Percentiles rank a stretch among this genome's conserved stretches.
Conservation (phyloP, 108 stramenopile species). For the Pseudonitzschia pungens region DNA sequence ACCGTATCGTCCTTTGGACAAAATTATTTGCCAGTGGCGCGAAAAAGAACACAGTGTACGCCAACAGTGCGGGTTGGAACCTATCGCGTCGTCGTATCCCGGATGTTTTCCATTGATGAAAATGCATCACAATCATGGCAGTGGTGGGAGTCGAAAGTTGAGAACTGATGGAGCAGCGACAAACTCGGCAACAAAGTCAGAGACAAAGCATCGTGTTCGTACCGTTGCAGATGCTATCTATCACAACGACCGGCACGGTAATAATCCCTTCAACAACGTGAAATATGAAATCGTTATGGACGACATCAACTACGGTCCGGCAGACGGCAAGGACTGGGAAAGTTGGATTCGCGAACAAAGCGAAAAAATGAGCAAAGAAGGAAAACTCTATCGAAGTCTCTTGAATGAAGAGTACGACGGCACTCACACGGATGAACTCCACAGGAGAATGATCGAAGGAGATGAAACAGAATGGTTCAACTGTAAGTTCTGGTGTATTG, state of each 20-base stretch:
- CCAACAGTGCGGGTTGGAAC: constrained; percentile 31
- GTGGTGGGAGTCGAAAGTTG: background rate
- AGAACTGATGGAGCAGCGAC: background rate
- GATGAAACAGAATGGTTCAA: constrained; percentile 22
- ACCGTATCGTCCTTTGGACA: constrained; percentile 38
- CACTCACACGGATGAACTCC: background rate
- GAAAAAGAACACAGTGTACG: constrained; percentile 37
- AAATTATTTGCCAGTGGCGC: constrained; percentile 53
- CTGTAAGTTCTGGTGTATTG: background rate
- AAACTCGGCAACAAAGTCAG: background rate
- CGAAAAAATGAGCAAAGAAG: constrained; percentile 10
- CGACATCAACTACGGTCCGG: constrained; percentile 1
- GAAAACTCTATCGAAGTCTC: constrained; percentile 7
- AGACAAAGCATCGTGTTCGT: background rate
- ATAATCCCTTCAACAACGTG: background rate
- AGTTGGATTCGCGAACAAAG: background rate
- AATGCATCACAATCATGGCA: background rate
- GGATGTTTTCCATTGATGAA: constrained; percentile 30
- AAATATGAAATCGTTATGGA: background rate
- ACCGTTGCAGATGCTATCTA: constrained; percentile 8
- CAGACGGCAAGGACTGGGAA: constrained; percentile 17
- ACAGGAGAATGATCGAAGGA: constrained; percentile 23
- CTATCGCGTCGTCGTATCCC: constrained; percentile 24
- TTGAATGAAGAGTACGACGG: background rate
- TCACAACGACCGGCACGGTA: constrained; percentile 3